Conservation (phyloP, 345 rosid species). For the Bruguiera gymnorhiza region DNA sequence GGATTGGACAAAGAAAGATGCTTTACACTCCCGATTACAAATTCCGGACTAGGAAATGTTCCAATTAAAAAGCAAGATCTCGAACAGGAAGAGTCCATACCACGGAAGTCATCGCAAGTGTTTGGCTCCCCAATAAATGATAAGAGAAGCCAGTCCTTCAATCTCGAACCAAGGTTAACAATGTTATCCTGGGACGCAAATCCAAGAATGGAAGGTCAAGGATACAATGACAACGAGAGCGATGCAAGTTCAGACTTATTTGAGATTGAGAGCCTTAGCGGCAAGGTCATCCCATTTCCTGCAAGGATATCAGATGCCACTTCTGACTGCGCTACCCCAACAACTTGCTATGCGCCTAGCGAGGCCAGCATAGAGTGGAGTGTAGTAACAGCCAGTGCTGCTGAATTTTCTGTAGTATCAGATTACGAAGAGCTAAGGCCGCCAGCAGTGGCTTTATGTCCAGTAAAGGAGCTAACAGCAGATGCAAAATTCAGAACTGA, state of each 20-base stretch:
- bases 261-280: slow-evolving; percentile 75
- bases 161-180: slow-evolving; percentile 42
- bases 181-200: slow-evolving; percentile 47
- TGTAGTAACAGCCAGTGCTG: slow-evolving; percentile 79
- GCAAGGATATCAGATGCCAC: slow-evolving; percentile 47
- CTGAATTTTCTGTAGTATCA: slow-evolving; percentile 59
- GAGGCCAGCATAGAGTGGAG: slow-evolving; percentile 93
- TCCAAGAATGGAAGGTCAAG: slow-evolving; percentile 34
- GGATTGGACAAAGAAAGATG: slow-evolving; percentile 25
- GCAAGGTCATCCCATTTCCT: slow-evolving; percentile 55
- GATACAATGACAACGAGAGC: slow-evolving; percentile 46
- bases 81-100: slow-evolving; percentile 22
- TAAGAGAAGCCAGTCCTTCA: slow-evolving; percentile 31
- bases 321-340: slow-evolving; percentile 48
- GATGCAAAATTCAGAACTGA: slow-evolving; percentile 25
- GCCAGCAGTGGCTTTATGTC: slow-evolving; percentile 24
- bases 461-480: slow-evolving; percentile 22
- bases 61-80: slow-evolving; percentile 15
- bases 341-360: slow-evolving; percentile 72
- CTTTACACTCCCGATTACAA: slow-evolving; percentile 34
- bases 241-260: slow-evolving; percentile 82
- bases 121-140: slow-evolving; percentile 51
- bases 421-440: slow-evolving; percentile 53
- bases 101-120: slow-evolving; percentile 52
- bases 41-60: slow-evolving; percentile 12